A percentile compares a stretch with the other conserved stretches of the same genome.
These are phyloP conservation scores for Crithidia acanthocephali DNA, from an alignment of 208 protist species.

Conservation along the genomic window DNA sequence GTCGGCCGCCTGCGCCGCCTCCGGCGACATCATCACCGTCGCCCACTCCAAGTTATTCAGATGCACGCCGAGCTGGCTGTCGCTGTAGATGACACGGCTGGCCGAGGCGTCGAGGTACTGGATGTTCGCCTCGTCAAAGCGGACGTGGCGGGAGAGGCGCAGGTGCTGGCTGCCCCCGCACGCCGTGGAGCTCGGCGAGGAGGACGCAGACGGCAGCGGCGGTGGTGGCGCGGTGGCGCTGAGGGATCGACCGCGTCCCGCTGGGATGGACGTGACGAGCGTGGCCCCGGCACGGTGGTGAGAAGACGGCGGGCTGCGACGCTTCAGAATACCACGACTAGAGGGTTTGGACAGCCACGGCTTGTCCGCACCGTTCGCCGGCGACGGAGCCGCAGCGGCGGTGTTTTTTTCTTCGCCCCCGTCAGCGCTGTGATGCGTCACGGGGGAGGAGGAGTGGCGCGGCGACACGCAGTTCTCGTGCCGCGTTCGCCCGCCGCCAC, in stretches of 20 bases:
- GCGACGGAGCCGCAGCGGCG: neutral
- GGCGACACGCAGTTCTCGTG: neutral
- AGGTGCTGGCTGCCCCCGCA: neutral
- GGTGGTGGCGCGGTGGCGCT: neutral
- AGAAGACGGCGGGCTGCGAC: neutral
- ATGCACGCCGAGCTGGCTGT: slow-evolving; percentile 6
- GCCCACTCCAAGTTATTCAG: slow-evolving; percentile 10
- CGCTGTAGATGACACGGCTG: slow-evolving; percentile 1
- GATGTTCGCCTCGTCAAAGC: slow-evolving; percentile 25
- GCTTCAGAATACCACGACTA: slow-evolving; percentile 8
- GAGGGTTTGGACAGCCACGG: slow-evolving; percentile 4
- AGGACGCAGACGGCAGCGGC: neutral
- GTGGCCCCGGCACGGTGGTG: neutral
- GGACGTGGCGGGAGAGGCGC: slow-evolving; percentile 20
- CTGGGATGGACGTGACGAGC: neutral
- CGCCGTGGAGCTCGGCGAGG: neutral
- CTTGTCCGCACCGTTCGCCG: no score
- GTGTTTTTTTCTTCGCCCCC: neutral
- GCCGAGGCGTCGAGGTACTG: slow-evolving; percentile 9
- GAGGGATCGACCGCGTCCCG: neutral
- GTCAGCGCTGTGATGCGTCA: neutral
- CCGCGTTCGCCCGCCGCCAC: neutral
- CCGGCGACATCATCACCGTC: slow-evolving; percentile 12
- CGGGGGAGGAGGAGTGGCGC: neutral
- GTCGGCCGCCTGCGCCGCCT: neutral